Conservation (phyloP, 805 yeast species). For the Tetrapisispora pingtungensis region DNA sequence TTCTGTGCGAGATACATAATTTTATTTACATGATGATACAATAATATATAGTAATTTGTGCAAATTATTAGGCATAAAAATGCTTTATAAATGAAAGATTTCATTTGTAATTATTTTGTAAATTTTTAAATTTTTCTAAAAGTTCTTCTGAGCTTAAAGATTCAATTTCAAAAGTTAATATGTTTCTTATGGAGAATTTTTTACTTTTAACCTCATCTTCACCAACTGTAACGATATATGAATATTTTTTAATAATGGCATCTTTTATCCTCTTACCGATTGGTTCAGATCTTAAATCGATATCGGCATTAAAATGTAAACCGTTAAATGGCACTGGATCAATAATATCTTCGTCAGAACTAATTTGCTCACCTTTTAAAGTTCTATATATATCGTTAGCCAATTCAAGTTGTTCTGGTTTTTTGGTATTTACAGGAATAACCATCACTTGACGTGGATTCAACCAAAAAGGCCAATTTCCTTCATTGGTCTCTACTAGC, state of each 20-base stretch:
- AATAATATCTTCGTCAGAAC: slow-evolving; percentile 16
- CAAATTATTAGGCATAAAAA: too few relatives aligned
- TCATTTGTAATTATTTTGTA: slow-evolving; percentile 37
- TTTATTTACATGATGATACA: slow-evolving; percentile 2
- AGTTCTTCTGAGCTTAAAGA: slow-evolving; percentile 41
- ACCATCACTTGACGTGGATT: slow-evolving; percentile 84
- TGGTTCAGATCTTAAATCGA: slow-evolving; percentile 67
- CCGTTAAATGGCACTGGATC: slow-evolving; percentile 47
- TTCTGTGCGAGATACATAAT: slow-evolving; percentile 8
- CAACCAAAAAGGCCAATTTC: slow-evolving; percentile 97
- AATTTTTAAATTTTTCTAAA: slow-evolving; percentile 39
- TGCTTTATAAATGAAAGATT: background rate
- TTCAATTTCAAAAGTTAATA: slow-evolving; percentile 16
- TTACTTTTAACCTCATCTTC: slow-evolving; percentile 63
- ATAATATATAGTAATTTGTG: background rate
- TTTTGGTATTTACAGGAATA: slow-evolving; percentile 65
- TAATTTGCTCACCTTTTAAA: slow-evolving; percentile 39
- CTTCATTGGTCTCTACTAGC: slow-evolving; percentile 78
- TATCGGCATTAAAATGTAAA: slow-evolving; percentile 59
- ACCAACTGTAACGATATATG: slow-evolving; percentile 76
- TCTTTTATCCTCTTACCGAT: slow-evolving; percentile 74
- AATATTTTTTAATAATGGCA: slow-evolving; percentile 63
- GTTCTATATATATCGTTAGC: slow-evolving; percentile 40
- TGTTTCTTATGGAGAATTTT: slow-evolving; percentile 53
- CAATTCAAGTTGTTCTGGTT: slow-evolving; percentile 33